These are phyloP conservation scores for Neocatenulostroma microsporum DNA, from an alignment of 2,329 filamentous ascomycete genomes.

Conservation along the genomic window DNA sequence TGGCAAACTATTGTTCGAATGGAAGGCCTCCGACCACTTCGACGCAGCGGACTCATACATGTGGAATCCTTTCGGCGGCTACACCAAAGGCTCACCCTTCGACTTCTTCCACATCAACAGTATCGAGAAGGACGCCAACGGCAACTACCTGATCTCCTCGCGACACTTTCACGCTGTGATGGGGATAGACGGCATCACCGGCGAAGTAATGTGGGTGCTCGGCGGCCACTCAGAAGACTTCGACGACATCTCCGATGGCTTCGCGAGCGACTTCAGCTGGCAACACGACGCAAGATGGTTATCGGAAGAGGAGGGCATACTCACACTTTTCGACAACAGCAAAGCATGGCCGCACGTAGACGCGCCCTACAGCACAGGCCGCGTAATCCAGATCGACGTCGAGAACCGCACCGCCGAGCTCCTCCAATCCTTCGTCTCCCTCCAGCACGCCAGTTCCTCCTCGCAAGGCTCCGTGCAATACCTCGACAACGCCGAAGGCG, in stretches of 20 bases:
- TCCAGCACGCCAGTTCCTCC: constrained; percentile 35
- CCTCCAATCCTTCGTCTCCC: constrained; percentile 38
- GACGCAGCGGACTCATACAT: constrained; percentile 22
- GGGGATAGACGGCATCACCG: constrained; percentile 37
- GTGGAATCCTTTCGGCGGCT: constrained; percentile 34
- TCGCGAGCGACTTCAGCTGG: constrained; percentile 42
- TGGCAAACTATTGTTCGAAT: constrained; percentile 34
- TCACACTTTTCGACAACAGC: constrained; percentile 44
- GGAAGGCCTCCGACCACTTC: constrained; percentile 33
- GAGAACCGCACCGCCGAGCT: constrained; percentile 38
- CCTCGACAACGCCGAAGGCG: constrained; percentile 32
- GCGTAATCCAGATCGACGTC: constrained; percentile 33
- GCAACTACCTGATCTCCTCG: constrained; percentile 34
- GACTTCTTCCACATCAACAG: constrained; percentile 48
- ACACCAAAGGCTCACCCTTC: constrained; percentile 27
- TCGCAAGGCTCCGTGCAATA: constrained; percentile 48
- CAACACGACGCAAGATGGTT: constrained; percentile 48
- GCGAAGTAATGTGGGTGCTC: constrained; percentile 45
- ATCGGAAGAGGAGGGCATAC: constrained; percentile 25
- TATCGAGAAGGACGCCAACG: constrained; percentile 31
- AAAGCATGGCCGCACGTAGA: constrained; percentile 38
- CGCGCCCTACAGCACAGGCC: constrained; percentile 31
- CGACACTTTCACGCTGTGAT: constrained; percentile 36
- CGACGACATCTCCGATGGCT: constrained; percentile 35
- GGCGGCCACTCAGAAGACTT: constrained; percentile 42